phyloP scores from a whole-genome alignment of 2,329 filamentous ascomycete genomes.

The Aspergillus fumigatiaffinis region DNA sequence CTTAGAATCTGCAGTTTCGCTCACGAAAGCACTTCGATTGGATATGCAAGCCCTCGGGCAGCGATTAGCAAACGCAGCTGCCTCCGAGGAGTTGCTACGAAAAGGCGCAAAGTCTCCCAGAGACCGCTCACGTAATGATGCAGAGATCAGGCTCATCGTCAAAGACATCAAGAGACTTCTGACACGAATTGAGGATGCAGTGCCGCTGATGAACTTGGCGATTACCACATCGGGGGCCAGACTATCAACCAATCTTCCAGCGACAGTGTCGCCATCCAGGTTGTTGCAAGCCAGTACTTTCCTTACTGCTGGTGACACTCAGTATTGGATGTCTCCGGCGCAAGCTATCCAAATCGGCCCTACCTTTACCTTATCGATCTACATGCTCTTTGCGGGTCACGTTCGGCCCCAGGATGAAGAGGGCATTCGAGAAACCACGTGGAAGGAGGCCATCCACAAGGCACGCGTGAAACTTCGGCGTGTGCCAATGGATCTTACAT shows the following conservation, averaged over 20 bases:
- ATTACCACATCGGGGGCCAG: constrained; percentile 91
- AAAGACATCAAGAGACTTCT: constrained; percentile 72
- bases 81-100: constrained; percentile 49
- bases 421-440: constrained; percentile 65
- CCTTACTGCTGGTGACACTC: constrained; percentile 78
- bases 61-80: constrained; percentile 66
- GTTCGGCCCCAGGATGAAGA: constrained; percentile 55
- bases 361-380: constrained; percentile 79
- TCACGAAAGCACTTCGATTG: constrained; percentile 77
- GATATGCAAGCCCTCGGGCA: constrained; percentile 79
- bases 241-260: constrained; percentile 72
- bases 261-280: constrained; percentile 83
- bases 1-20: constrained; percentile 76
- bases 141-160: constrained; percentile 67
- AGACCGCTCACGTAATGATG: constrained; percentile 55
- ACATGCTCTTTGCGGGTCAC: constrained; percentile 91
- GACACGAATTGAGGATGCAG: constrained; percentile 78
- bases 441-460: constrained; percentile 97
- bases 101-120: constrained; percentile 32
- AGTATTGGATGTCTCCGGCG: constrained; percentile 65
- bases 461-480: constrained; percentile 76
- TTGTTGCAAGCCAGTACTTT: constrained; percentile 90
- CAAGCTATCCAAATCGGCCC: constrained; percentile 78
- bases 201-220: constrained; percentile 86
- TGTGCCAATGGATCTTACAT: constrained; percentile 56